Base-by-base conservation (phyloP, 345 rosid species). In the Limnanthes douglasii region DNA sequence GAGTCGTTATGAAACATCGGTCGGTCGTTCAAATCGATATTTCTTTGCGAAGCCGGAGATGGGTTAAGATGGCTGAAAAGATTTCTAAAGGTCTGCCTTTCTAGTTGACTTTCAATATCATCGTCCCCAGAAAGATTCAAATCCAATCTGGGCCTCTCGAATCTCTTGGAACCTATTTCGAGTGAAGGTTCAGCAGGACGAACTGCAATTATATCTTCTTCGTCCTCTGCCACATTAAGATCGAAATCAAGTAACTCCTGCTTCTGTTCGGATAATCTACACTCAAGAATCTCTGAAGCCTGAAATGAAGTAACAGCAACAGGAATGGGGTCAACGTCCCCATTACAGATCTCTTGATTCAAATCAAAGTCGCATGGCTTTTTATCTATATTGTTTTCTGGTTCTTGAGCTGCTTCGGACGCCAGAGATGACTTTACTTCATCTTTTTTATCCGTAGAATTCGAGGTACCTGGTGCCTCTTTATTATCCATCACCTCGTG, bases 21-120 rank as follows among this genome's bases (percentile, higher is more conserved):
- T 26, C 67, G 61, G 50, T 90, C 99, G 44, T 90, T 90, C 75
- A 90, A 68, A 72, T 90, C 93, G 39, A 90, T 64, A 57, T 70
- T 85, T 3, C 49, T 38, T 38, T 50, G 46, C n/a, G 92, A 73
- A 23, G 72, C 76, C 25, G 85, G 86, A 35, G 96, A 75, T n/a
- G 78, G 85, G 48, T 66, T 76, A 37, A 57, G 68, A 50, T 56
- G 78, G 43, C 84, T 70, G 54, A 59, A 68, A 34, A 56, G 50
- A 32, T 68, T 77, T 53, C 31, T 45, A 54, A 64, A 65, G 34
- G 62, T 34, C 45, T 34, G 65, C 37, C 60, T 60, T 39, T 64
- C 84, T 62, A 65, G 49, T n/a, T n/a, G n/a, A n/a, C n/a, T n/a
- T n/a, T n/a, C n/a, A 43, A 68, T 59, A 45, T 75, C 94, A 35